Conservation (phyloP, 2,329 filamentous ascomycete species). For the Colletotrichum somersetense region DNA sequence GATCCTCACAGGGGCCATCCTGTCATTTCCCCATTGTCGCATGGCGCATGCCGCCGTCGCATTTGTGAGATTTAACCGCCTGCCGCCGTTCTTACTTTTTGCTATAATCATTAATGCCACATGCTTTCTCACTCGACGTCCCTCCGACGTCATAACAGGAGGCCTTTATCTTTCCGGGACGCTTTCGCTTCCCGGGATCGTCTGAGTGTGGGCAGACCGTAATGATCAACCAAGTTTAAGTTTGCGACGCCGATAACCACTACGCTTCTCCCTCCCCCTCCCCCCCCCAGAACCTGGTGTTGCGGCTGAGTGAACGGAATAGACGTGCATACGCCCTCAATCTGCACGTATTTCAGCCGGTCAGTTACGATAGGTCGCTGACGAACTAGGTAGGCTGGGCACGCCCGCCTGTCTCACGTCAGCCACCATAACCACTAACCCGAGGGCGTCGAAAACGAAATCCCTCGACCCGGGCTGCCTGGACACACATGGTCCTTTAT, state of each 20-base stretch:
- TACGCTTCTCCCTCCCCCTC: too few species aligned
- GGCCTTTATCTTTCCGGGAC: conserved; percentile 3
- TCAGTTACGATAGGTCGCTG: neutral
- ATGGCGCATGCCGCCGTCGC: neutral
- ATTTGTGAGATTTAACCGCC: neutral
- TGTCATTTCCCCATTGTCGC: neutral
- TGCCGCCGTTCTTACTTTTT: neutral
- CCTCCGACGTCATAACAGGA: conserved; percentile 14
- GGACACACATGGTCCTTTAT: too few species aligned
- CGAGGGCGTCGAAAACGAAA: neutral
- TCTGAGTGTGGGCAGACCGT: neutral
- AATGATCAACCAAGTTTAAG: neutral
- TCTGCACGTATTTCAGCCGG: neutral
- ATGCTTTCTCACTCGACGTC: neutral
- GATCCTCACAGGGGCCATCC: neutral
- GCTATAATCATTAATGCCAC: neutral
- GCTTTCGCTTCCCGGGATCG: neutral
- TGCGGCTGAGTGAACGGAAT: neutral
- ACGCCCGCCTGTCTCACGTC: neutral
- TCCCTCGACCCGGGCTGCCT: neutral
- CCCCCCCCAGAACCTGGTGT: neutral
- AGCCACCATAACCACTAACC: neutral
- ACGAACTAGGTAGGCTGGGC: too few species aligned
- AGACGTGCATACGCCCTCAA: neutral
- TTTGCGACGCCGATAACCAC: neutral